phyloP scores from a whole-genome alignment of 2,329 filamentous ascomycete genomes.

The Pseudogymnoascus sp. region DNA sequence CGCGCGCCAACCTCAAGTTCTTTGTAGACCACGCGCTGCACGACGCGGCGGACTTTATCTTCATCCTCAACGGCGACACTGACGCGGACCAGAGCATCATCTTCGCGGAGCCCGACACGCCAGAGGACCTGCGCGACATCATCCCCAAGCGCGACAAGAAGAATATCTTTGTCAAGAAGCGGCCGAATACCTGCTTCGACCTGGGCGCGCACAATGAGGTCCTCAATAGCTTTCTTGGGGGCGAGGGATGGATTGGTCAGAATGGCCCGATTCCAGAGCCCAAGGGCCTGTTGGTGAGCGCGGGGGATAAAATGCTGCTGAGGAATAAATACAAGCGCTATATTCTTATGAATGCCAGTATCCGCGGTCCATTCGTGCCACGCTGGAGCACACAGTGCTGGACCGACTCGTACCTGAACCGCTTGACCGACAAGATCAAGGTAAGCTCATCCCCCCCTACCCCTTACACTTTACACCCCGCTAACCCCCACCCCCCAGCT shows the following conservation, averaged over 20 bases:
- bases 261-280: neutral
- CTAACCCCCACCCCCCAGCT: neutral
- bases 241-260: slow-evolving; percentile 4
- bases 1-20: slow-evolving; percentile 7
- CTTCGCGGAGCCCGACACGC: neutral
- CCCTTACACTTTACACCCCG: neutral
- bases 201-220: slow-evolving; percentile 4
- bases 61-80: slow-evolving; percentile 9
- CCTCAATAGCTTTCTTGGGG: neutral
- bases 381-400: slow-evolving; percentile 4
- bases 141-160: neutral
- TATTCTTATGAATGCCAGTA: slow-evolving; percentile 9
- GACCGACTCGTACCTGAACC: slow-evolving; percentile 4
- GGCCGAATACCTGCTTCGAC: slow-evolving; percentile 7
- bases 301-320: neutral
- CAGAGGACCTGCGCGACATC: neutral
- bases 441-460: neutral
- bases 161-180: slow-evolving; percentile 5
- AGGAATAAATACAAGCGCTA: slow-evolving; percentile 7
- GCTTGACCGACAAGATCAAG: slow-evolving; percentile 6
- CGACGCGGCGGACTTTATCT: slow-evolving; percentile 6
- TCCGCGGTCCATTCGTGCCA: slow-evolving; percentile 9
- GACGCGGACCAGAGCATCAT: slow-evolving; percentile 1
- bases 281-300: neutral
- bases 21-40: slow-evolving; percentile 8